Evolutionary conservation across 2,329 filamentous ascomycete genomes (phyloP).

Genomic region (Epichloe brachyelytri): DNA sequence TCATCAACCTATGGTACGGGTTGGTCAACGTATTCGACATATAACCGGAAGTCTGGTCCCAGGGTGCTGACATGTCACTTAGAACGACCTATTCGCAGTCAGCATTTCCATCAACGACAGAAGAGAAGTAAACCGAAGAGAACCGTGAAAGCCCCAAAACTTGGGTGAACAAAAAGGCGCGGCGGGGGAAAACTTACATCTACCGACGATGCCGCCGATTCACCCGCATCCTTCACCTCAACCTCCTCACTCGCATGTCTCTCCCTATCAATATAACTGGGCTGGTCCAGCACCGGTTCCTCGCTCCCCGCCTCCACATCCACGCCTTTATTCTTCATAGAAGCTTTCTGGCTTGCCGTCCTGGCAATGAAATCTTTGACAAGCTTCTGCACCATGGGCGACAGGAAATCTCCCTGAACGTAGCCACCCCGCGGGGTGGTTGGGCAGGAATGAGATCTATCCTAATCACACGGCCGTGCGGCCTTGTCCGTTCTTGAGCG

Average conservation of each 20-base stretch:
- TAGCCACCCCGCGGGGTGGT: conserved; percentile 81
- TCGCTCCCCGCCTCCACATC: conserved; percentile 8
- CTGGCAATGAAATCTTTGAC: conserved; percentile 64
- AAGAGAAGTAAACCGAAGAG: neutral
- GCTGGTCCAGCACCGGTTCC: conserved; percentile 23
- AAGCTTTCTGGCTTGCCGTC: conserved; percentile 24
- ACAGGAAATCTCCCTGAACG: conserved; percentile 93
- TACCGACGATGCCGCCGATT: conserved; percentile 31
- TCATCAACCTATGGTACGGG: conserved; percentile 98
- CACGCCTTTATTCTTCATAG: neutral
- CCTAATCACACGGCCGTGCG: conserved; percentile 68
- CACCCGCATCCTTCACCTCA: conserved; percentile 14
- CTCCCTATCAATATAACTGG: conserved; percentile 56
- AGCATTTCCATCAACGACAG: neutral
- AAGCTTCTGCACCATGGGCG: conserved; percentile 57
- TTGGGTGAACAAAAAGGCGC: too few relatives aligned
- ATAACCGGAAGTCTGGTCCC: conserved; percentile 67
- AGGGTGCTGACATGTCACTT: conserved; percentile 99
- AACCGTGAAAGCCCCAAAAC: too few relatives aligned
- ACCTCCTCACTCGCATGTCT: conserved; percentile 22
- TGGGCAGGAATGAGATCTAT: conserved; percentile 91
- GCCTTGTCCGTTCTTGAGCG: conserved; percentile 64
- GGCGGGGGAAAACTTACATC: conserved; percentile 39
- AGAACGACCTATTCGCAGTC: conserved; percentile 53
- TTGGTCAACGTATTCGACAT: conserved; percentile 86